Evolutionary conservation across 495 filamentous ascomycete genomes (phyloP), one percentile per base, ranked within the genome.

Genomic region (Aspergillus diversus): DNA sequence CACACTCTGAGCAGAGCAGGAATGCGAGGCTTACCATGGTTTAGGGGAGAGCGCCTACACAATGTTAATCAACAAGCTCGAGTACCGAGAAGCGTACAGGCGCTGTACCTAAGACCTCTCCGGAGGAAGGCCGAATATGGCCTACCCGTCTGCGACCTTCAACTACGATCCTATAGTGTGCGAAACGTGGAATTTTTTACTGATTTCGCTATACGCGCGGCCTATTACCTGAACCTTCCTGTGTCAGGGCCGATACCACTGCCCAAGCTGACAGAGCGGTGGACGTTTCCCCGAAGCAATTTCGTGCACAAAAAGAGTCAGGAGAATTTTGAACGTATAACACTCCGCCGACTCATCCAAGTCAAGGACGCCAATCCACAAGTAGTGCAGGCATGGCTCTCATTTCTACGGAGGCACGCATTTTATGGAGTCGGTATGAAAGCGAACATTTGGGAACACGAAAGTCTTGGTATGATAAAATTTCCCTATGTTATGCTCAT

Each of bases 341-440:
- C 95, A 16, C 73, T 92, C 62, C 86, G 95, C 55, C 81, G 95
- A 31, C 73, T 97, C 65, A 92, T 99, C 55, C 93, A 97, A 80
- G 93, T 99, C 72, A 88, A 92, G 69, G 95, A 98, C 75, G 96
- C 93, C 7, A 83, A 97, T 74, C 87, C 92, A 12, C 92, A 97
- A 75, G 86, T 84, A 5, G 92, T 99, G 39, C 88, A 95, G 75
- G 70, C 90, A 31, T 99, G 95, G 95, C 76, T 99, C 49, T 93
- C 91, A 12, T 98, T 95, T 64, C 73, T 99, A 65, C 86, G 87
- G 73, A 96, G 95, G 77, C 88, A 97, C 71, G 87, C 90, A 13
- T 97, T 94, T 72, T 91, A 96, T 71, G 95, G 96, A 8, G 88
- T 98, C 32, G 95, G 95, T 69, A 97, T 99, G 93, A 99, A 99